phyloP scores from a whole-genome alignment of 2,329 filamentous ascomycete genomes.

The Dothideomycetes sp. region DNA sequence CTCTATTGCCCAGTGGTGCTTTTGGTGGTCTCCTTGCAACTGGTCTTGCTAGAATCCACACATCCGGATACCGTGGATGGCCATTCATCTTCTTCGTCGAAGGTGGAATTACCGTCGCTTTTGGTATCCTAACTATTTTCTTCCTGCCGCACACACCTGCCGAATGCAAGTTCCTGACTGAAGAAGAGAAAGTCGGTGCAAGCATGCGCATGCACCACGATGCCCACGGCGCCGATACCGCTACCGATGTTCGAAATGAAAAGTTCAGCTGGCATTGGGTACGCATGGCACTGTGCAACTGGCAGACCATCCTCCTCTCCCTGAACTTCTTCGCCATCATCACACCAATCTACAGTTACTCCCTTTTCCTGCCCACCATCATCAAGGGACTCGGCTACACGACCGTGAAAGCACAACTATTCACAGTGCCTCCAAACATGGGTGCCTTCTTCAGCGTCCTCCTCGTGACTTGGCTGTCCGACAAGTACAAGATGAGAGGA shows the following conservation, averaged over 20 bases:
- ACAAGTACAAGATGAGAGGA: constrained; percentile 26
- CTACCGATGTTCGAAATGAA: constrained; percentile 17
- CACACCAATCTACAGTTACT: constrained; percentile 33
- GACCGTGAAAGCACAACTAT: constrained; percentile 29
- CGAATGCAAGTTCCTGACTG: constrained; percentile 32
- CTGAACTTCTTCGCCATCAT: constrained; percentile 20
- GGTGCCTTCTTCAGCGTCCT: constrained; percentile 28
- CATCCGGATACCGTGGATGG: constrained; percentile 31
- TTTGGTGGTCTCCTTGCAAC: constrained; percentile 37
- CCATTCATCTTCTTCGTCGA: constrained; percentile 37
- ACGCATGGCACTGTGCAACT: constrained; percentile 17
- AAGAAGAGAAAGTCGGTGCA: constrained; percentile 20
- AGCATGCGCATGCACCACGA: constrained; percentile 23
- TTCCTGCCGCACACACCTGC: constrained; percentile 44
- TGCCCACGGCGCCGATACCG: constrained; percentile 16
- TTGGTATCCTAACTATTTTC: constrained; percentile 47
- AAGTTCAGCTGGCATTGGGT: constrained; percentile 21
- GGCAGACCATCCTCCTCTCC: constrained; percentile 19
- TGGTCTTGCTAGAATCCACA: constrained; percentile 32
- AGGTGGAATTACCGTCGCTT: constrained; percentile 48
- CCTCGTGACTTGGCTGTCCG: constrained; percentile 26
- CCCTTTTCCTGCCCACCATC: constrained; percentile 39
- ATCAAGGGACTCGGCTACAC: constrained; percentile 35
- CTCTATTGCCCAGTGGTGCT: too few relatives aligned
- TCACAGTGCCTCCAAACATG: constrained; percentile 31